Percentiles rank a stretch among this genome's conserved stretches.
Evolutionary conservation across 2,329 filamentous ascomycete species (phyloP).

Genomic region (Monilinia vaccinii-corymbosi): DNA sequence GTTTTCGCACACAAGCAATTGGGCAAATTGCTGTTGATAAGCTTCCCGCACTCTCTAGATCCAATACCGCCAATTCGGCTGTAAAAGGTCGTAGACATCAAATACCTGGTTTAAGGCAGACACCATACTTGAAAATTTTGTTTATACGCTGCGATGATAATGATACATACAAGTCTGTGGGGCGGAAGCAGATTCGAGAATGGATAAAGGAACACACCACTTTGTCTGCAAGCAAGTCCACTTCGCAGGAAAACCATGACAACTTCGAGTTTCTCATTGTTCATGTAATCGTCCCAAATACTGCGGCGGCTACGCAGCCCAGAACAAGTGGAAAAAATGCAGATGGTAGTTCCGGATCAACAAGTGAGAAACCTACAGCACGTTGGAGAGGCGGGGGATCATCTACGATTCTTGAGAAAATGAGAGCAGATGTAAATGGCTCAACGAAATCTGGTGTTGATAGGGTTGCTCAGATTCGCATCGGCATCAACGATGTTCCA

Average conservation of each 20-base stretch:
- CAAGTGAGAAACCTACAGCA: slow-evolving; percentile 58
- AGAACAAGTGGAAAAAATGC: slow-evolving; percentile 46
- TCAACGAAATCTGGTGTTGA: slow-evolving; percentile 63
- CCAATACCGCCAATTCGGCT: slow-evolving; percentile 19
- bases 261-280: slow-evolving; percentile 93
- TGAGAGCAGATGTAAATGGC: slow-evolving; percentile 83
- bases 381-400: slow-evolving; percentile 72
- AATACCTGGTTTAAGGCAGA: slow-evolving; percentile 85
- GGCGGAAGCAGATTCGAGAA: slow-evolving; percentile 71
- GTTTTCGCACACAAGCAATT: slow-evolving; percentile 49
- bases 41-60: slow-evolving; percentile 15
- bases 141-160: slow-evolving; percentile 91
- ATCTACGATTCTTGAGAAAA: slow-evolving; percentile 78
- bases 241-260: slow-evolving; percentile 83
- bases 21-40: slow-evolving; percentile 31
- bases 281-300: slow-evolving; percentile 86
- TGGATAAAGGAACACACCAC: slow-evolving; percentile 78
- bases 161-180: slow-evolving; percentile 78
- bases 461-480: slow-evolving; percentile 74
- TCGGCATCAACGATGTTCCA: slow-evolving; percentile 61
- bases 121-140: slow-evolving; percentile 86
- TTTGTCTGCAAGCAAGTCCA: slow-evolving; percentile 46
- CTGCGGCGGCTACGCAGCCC: slow-evolving; percentile 69
- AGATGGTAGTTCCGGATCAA: slow-evolving; percentile 41
- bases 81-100: slow-evolving; percentile 69